phyloP scores from a whole-genome alignment of 148 eudicot species.

The Suaeda aralocaspica region DNA sequence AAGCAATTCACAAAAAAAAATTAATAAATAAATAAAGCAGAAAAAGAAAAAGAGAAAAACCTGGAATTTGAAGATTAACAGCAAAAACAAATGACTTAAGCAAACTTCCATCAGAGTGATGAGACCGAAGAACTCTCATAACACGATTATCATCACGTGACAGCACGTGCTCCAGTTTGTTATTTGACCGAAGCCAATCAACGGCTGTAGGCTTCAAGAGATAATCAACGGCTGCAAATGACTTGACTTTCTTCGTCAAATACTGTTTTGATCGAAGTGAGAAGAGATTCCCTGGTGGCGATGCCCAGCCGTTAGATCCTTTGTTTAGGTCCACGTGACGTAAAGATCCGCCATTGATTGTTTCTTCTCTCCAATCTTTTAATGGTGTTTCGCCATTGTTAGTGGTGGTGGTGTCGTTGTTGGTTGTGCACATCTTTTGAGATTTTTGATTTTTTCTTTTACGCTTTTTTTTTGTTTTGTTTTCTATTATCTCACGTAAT shows the following conservation, averaged over 20 bases:
- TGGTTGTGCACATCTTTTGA: constrained; percentile 12
- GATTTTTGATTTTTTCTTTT: background rate
- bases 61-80: constrained; percentile 79
- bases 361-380: constrained; percentile 51
- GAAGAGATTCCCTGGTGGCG: constrained; percentile 76
- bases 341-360: constrained; percentile 58
- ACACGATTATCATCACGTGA: constrained; percentile 68
- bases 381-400: constrained; percentile 11
- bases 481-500: too few species aligned
- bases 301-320: constrained; percentile 82
- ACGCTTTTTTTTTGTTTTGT: too few species aligned
- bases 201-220: constrained; percentile 75
- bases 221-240: constrained; percentile 58
- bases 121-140: constrained; percentile 33
- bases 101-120: constrained; percentile 27
- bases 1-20: background rate
- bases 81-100: constrained; percentile 62
- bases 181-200: constrained; percentile 67
- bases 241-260: constrained; percentile 50
- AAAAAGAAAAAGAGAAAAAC: constrained; percentile 1
- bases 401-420: background rate
- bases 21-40: background rate
- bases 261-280: constrained; percentile 50
- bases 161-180: constrained; percentile 73
- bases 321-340: constrained; percentile 54